These are phyloP conservation scores for Ilyonectria destructans DNA, from an alignment of 2,329 filamentous ascomycete species.

Conservation along the genomic window DNA sequence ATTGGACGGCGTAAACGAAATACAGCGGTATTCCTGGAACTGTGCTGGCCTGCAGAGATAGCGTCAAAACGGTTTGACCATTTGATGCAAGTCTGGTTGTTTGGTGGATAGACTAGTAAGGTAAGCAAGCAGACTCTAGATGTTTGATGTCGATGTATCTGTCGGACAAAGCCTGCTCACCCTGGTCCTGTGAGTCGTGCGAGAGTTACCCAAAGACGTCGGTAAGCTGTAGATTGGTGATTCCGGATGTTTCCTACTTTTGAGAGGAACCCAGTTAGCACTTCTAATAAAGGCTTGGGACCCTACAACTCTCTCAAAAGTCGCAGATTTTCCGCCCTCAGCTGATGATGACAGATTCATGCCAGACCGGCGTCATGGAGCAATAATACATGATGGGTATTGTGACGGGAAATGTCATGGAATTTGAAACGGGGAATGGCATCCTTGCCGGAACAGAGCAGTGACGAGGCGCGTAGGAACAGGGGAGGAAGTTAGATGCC, in stretches of 20 bases:
- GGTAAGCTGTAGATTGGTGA: neutral
- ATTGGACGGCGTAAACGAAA: neutral
- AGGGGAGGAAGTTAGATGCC: constrained; percentile 49
- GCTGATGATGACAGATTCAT: constrained; percentile 1
- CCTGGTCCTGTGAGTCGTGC: neutral
- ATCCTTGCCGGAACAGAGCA: constrained; percentile 8
- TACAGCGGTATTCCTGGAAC: too few species aligned
- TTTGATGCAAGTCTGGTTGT: neutral
- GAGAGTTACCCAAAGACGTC: neutral
- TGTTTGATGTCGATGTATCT: constrained; percentile 4
- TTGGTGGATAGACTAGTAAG: constrained; percentile 6
- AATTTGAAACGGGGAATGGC: neutral
- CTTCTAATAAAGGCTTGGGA: constrained; percentile 36
- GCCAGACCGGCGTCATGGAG: constrained; percentile 4
- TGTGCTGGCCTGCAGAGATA: neutral
- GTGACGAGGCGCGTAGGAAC: neutral
- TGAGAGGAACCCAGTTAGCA: constrained; percentile 21
- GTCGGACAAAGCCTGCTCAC: constrained; percentile 19
- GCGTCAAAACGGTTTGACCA: neutral
- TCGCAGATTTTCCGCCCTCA: constrained; percentile 12
- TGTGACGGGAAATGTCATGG: neutral
- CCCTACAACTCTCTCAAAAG: constrained; percentile 11
- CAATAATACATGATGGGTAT: neutral
- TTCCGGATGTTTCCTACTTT: neutral
- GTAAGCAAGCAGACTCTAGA: constrained; percentile 25